A percentile compares a stretch with the other conserved stretches of the same genome.
Evolutionary conservation across 2,329 filamentous ascomycete species (phyloP).

Genomic region (Simplicillium aogashimaense): DNA sequence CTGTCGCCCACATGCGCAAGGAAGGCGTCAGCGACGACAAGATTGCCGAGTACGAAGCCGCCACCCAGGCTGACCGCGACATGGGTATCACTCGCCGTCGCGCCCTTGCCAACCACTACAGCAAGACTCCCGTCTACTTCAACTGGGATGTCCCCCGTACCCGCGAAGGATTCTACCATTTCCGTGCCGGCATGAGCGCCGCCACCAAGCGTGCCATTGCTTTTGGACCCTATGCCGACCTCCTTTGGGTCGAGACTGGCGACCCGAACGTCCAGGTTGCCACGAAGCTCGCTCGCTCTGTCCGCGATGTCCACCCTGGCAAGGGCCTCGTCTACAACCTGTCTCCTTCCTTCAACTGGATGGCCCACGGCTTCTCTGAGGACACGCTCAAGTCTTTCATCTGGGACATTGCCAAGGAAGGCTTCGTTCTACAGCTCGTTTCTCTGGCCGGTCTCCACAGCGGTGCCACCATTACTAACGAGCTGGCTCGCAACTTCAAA

Average conservation of each 20-base stretch:
- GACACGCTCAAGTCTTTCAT: slow-evolving; percentile 81
- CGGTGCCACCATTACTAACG: slow-evolving; percentile 54
- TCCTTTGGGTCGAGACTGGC: slow-evolving; percentile 95
- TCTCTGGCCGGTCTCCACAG: slow-evolving; percentile 58
- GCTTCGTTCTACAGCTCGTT: slow-evolving; percentile 62
- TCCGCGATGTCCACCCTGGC: slow-evolving; percentile 57
- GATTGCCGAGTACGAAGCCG: slow-evolving; percentile 57
- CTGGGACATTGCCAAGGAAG: slow-evolving; percentile 89
- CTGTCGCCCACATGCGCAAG: slow-evolving; percentile 60
- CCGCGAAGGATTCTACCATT: slow-evolving; percentile 89
- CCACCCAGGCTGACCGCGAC: slow-evolving; percentile 54
- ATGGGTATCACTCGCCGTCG: slow-evolving; percentile 73
- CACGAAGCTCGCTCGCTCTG: slow-evolving; percentile 62
- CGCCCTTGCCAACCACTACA: slow-evolving; percentile 57
- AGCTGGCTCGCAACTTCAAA: slow-evolving; percentile 76
- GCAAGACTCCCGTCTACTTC: slow-evolving; percentile 33
- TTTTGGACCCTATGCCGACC: slow-evolving; percentile 86
- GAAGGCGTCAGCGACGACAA: slow-evolving; percentile 54
- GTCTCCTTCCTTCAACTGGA: slow-evolving; percentile 97
- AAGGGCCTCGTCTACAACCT: slow-evolving; percentile 97
- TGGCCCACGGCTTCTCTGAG: slow-evolving; percentile 82
- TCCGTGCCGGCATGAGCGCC: slow-evolving; percentile 70
- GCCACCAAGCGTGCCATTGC: slow-evolving; percentile 89
- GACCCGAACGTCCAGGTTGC: slow-evolving; percentile 77
- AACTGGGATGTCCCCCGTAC: slow-evolving; percentile 61